These are phyloP conservation scores for Talinum fruticosum DNA, from an alignment of 148 eudicot species.

Conservation along the genomic window DNA sequence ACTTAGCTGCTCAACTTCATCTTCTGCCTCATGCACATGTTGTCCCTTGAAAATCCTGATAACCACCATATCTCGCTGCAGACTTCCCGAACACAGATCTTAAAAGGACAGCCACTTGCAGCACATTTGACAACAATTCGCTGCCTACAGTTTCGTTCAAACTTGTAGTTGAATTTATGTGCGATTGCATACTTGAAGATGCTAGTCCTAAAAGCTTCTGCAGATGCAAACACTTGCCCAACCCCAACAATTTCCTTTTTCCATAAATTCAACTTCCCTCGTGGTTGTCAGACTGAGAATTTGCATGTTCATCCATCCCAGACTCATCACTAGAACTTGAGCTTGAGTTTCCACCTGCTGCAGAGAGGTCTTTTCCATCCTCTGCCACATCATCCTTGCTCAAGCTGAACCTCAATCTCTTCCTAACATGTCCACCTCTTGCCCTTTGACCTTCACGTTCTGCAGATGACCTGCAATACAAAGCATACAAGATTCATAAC, in stretches of 20 bases:
- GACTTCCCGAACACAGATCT: background rate
- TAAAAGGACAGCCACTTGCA: background rate
- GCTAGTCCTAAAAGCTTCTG: conserved; percentile 1
- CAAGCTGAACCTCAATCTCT: background rate
- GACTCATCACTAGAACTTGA: background rate
- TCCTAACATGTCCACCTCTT: background rate
- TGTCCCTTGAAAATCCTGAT: background rate
- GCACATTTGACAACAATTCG: background rate
- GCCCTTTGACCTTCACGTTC: background rate
- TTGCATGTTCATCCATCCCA: background rate
- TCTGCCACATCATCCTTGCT: background rate
- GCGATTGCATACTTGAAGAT: background rate
- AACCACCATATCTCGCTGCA: background rate
- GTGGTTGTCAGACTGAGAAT: background rate
- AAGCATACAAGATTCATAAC: background rate
- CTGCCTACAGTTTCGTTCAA: conserved; percentile 1
- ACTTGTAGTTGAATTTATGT: conserved; percentile 1
- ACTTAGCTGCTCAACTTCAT: background rate
- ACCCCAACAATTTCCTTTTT: background rate
- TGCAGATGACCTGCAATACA: background rate
- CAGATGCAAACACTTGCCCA: background rate
- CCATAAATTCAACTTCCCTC: background rate
- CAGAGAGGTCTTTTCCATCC: background rate
- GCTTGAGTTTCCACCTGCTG: background rate
- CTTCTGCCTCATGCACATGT: background rate